A percentile compares a stretch with the other conserved stretches of the same genome.
Conservation (phyloP, 2,329 filamentous ascomycete species). For the Fusarium subglutinans region DNA sequence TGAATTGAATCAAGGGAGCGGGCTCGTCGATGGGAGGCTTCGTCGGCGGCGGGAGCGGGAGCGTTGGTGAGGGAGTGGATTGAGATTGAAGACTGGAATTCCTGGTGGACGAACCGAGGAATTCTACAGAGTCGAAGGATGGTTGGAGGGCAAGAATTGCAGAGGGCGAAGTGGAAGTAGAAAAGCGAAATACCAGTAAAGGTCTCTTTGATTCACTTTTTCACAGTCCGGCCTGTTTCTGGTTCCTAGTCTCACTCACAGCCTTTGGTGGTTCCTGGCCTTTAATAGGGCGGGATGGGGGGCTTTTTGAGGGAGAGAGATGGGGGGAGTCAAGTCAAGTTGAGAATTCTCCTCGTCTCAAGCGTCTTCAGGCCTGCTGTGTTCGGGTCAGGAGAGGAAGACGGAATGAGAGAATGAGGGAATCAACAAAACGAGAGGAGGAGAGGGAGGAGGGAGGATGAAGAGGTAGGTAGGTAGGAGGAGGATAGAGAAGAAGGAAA, state of each 20-base stretch:
- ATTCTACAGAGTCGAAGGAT: constrained; percentile 45
- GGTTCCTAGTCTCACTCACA: constrained; percentile 42
- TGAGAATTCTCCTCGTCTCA: constrained; percentile 49
- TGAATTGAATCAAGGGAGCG: constrained; percentile 43
- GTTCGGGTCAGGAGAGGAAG: constrained; percentile 59
- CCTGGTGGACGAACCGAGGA: constrained; percentile 55
- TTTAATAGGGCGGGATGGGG: constrained; percentile 40
- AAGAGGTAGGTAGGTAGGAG: constrained; percentile 63
- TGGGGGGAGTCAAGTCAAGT: constrained; percentile 16
- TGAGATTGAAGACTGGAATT: constrained; percentile 46
- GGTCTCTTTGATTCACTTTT: constrained; percentile 49
- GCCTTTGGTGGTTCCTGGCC: constrained; percentile 42
- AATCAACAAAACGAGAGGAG: constrained; percentile 59
- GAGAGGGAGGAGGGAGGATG: constrained; percentile 52
- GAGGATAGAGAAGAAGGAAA: constrained; percentile 63
- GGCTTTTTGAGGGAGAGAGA: constrained; percentile 10
- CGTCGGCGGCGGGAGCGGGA: constrained; percentile 29
- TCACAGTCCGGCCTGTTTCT: constrained; percentile 37
- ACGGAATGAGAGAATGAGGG: constrained; percentile 57
- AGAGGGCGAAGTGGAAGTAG: constrained; percentile 33
- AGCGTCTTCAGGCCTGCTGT: constrained; percentile 48
- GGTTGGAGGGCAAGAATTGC: constrained; percentile 30
- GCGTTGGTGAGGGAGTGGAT: constrained; percentile 36
- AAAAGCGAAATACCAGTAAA: constrained; percentile 53
- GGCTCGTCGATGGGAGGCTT: constrained; percentile 39